These are phyloP conservation scores for Hericium alpestre DNA, from an alignment of 768 basidiomycete species.

Conservation along the genomic window DNA sequence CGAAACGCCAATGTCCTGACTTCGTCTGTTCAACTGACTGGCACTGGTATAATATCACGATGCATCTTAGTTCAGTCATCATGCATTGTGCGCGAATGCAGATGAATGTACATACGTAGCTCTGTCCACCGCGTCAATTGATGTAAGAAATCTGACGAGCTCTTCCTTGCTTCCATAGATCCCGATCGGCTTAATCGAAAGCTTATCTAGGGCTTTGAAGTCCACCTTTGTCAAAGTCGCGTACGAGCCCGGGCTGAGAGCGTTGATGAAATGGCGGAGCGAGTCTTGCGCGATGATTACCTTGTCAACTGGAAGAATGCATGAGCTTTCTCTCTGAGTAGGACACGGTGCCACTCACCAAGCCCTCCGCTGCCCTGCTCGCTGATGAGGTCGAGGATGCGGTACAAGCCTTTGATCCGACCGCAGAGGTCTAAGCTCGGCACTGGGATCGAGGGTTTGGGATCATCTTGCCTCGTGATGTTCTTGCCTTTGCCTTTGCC, in stretches of 20 bases:
- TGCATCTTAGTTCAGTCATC: too few relatives aligned
- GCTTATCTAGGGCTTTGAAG: conserved; percentile 39
- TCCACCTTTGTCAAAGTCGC: conserved; percentile 43
- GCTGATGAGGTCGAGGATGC: conserved; percentile 41
- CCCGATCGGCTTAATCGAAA: conserved; percentile 39
- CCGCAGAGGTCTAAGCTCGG: too few relatives aligned
- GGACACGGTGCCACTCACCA: conserved; percentile 23
- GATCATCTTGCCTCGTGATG: too few relatives aligned
- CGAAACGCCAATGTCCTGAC: conserved; percentile 3
- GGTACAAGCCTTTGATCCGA: conserved; percentile 36
- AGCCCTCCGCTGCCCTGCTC: conserved; percentile 42
- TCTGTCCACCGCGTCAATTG: conserved; percentile 27
- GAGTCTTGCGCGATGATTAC: conserved; percentile 48
- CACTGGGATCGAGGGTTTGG: too few relatives aligned
- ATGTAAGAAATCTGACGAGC: conserved; percentile 34
- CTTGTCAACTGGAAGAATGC: conserved; percentile 38
- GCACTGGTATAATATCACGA: too few relatives aligned
- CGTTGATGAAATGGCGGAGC: conserved; percentile 37
- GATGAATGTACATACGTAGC: conserved; percentile 20
- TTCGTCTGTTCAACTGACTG: too few relatives aligned
- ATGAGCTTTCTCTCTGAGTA: neutral
- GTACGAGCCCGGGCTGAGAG: conserved; percentile 42
- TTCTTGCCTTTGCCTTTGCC: too few relatives aligned
- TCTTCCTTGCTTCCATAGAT: conserved; percentile 46
- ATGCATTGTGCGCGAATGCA: too few relatives aligned